Evolutionary conservation across 2,329 filamentous ascomycete genomes (phyloP), one percentile per base, ranked within the genome.

Genomic region (Diplocarpon rosae): DNA sequence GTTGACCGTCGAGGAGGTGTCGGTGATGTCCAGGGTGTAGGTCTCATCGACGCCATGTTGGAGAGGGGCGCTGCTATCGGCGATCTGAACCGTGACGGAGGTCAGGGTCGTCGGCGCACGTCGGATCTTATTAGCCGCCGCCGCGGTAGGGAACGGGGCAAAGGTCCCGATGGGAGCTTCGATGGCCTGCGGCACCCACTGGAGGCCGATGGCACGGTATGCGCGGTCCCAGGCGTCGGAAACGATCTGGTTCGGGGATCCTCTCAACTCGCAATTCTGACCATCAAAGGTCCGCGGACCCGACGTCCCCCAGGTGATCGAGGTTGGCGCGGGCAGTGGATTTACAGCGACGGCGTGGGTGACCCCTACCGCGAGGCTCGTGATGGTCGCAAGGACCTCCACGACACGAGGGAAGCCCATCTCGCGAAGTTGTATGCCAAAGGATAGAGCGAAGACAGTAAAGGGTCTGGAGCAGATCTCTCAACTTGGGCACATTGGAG

Each of bases 41-140:
- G 80, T 83, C 62, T 90, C 85, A 56, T 89, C 82, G 10, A 84
- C 71, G 27, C 70, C 72, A 51, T 76, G 72, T 54, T 75, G 66
- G 27, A 77, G 61, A 46, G 70, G 64, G 3, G 69, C 71, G 11
- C 64, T 50, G 34, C 56, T 56, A 52, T 77, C 62, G 6, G 63
- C 51, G 20, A 78, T 60, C 6, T 66, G 59, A 36, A 77, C 60
- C 20, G 69, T 62, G 31, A 77, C 61, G 11, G 59, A 60, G 4
- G 52, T 64, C n/a, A 76, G 57, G 40, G 48, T 51, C 1, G 55
- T 41, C 6, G 49, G 45, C 16, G 52, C 59, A 29, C 63, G 62
- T 56, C 64, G 62, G 27, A 45, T 46, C 42, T 62, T 63, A 35
- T 15, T 32, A 27, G 47, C 48, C 11, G 49, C 53, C 15, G 57